Base-by-base conservation (phyloP, 2,329 filamentous ascomycete genomes). In the Venturia pyrina region DNA sequence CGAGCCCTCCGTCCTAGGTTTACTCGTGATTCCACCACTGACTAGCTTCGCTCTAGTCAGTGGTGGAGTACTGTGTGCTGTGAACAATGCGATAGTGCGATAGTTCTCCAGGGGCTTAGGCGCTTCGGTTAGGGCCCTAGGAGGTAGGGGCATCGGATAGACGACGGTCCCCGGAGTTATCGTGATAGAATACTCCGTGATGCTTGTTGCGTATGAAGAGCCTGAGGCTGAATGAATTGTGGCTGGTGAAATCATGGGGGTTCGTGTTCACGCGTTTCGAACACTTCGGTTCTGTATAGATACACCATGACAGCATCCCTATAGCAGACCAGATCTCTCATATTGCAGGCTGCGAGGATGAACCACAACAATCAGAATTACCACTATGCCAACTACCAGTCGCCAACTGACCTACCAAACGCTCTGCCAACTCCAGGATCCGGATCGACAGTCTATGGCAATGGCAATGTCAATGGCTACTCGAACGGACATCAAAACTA, bases 371-470 rank as follows among this genome's bases (percentile, higher is more conserved):
- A 62, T 28, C 37, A n/a, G 7, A 24, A 62, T n/a, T 62, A 62
- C 40, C 37, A 44, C 5, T 62, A 62, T 46, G 60, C 43, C 60
- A 62, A 62, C 43, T 62, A 62, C n/a, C 60, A 62, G 24, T 43
- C 60, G 15, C 60, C 60, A 13, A 43, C 43, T 37, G 59, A 34
- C 13, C 24, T 43, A 11, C 34, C 34, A 17, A 41, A 28, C n/a
- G 37, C n/a, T 15, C 28, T 44, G 24, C 60, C 60, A 21, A 60
- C 37, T 60, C 56, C 24, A 34, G 13, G 5, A 40, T 19, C 34
- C 6, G 19, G 24, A 28, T 46, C 60, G 34, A n/a, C 43, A 62
- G 40, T 28, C n/a, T 62, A 53, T 28, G 48, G 48, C 21, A 53
- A 53, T 17, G 21, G 48, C 21, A 53, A 53, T 17, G 48, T 7